phyloP scores from a whole-genome alignment of 106 monocot species.

The Platanthera guangdongensis region DNA sequence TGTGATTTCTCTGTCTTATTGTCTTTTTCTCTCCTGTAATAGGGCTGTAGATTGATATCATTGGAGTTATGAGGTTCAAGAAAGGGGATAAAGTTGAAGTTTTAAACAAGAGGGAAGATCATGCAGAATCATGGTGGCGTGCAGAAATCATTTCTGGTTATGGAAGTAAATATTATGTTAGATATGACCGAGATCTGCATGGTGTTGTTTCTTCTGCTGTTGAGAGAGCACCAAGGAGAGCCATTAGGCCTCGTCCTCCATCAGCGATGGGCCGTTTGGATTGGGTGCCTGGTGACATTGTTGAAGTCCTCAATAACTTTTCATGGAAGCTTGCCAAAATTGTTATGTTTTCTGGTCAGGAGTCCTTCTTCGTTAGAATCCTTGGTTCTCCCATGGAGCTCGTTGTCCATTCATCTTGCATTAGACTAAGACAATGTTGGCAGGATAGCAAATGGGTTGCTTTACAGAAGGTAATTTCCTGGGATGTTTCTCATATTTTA shows the following conservation, averaged over 20 bases:
- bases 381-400: conserved; percentile 27
- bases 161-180: conserved; percentile 23
- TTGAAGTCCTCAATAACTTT: conserved; percentile 31
- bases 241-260: conserved; percentile 31
- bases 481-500: not conserved
- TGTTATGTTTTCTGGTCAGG: conserved; percentile 4
- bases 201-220: not conserved
- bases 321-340: conserved; percentile 44
- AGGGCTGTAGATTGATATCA: not conserved
- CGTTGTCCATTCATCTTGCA: conserved; percentile 15
- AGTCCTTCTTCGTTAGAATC: conserved; percentile 29
- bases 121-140: conserved; percentile 27
- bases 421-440: conserved; percentile 41
- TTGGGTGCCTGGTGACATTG: conserved; percentile 29
- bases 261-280: not conserved
- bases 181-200: conserved; percentile 12
- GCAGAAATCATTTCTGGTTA: conserved; percentile 35
- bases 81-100: conserved; percentile 41
- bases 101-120: conserved; percentile 16
- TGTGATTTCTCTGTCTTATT: not conserved
- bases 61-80: conserved; percentile 24
- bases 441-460: conserved; percentile 43
- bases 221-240: conserved; percentile 30
- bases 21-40: not conserved
- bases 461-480: conserved; percentile 35